Base-by-base conservation (phyloP, 257 asterid species). In the Nyctanthes arbortristis region DNA sequence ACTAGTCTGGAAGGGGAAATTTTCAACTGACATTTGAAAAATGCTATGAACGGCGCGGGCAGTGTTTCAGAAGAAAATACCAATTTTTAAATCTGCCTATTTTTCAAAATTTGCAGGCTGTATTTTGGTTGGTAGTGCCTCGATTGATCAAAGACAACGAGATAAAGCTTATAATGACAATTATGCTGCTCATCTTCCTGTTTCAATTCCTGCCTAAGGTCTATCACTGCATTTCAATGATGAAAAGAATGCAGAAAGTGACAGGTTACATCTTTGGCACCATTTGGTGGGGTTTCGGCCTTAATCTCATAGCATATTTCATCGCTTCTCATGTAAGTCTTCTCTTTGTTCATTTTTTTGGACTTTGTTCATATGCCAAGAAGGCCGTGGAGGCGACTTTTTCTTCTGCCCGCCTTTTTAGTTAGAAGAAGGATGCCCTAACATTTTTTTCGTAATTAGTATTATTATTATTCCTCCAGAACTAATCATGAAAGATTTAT, bases 251-350 rank as follows among this genome's bases (percentile, higher is more conserved):
- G 99, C 93, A 88, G 62, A 86, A 86, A 73, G 96, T 91, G 55
- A 89, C 99, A 0, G 99, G 99, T 18, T 94, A 91, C 63, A 79
- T 91, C 25, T 94, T 94, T 61, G 99, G 99, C 66, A 89, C 97
- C 39, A 85, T 94, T 2, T 94, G 99, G 99, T 94, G 99, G 99
- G 99, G 99, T 16, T 89, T 94, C 69, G 88, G 80, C 83, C 97
- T 93, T 45, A 93, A 93, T 69, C 96, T 93, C 78, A 83, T 93
- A 1, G 99, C 99, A 28, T 93, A 91, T 76, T 91, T 91, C 88
- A 89, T 93, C 0, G 99, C 99, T 30, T 93, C 99, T 66, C 97
- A 93, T 61, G 99, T 93, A 85, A 77, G 91, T 75, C 32, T 43
- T 32, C 11, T 2, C 5, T n/a, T n/a, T 4, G 35, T 39, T 13